Evolutionary conservation across 2,329 filamentous ascomycete species (phyloP), one percentile per base, ranked within the genome.

Genomic region (Fusarium tanahbumbuense): DNA sequence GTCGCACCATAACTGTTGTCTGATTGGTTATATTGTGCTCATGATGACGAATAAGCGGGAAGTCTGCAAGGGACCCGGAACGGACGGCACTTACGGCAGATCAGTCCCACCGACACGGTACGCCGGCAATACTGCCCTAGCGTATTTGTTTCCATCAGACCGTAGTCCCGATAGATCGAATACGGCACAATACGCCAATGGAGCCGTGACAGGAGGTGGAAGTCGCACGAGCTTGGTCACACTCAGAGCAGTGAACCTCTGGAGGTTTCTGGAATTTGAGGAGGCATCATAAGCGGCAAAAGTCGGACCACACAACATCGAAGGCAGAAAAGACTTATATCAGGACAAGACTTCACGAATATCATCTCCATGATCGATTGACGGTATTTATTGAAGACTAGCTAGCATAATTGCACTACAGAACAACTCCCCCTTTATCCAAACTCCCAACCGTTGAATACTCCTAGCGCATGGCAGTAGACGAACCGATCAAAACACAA

Each of bases 141-240:
- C 34, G 34, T 37, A 37, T 37, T 37, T 11, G 12, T n/a, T 6
- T n/a, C 18, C 18, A 37, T 4, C 9, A 37, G 34, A n/a, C 32
- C 9, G 34, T 1, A 18, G 9, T 10, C 1, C 9, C 0, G 1
- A 34, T 34, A 34, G 4, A 6, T 18, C 3, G 32, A 11, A 34
- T 10, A 34, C 32, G 32, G 5, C 34, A 3, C 16, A n/a, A 37
- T n/a, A n/a, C 10, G 10, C 34, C 3, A 37, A 37, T 37, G 3
- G 34, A 37, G 34, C 5, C 34, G 18, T 9, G 6, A 11, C 16
- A 10, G 18, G 34, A 37, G 16, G 10, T 4, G 18, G 1, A 11
- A 37, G 34, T 6, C 10, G 18, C 6, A 37, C 10, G 18, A n/a
- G 9, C 11, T 11, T 10, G 16, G 11, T 37, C 32, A 18, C 5